Conservation (phyloP, 768 basidiomycete genomes). For the Lactarius deliciosus region DNA sequence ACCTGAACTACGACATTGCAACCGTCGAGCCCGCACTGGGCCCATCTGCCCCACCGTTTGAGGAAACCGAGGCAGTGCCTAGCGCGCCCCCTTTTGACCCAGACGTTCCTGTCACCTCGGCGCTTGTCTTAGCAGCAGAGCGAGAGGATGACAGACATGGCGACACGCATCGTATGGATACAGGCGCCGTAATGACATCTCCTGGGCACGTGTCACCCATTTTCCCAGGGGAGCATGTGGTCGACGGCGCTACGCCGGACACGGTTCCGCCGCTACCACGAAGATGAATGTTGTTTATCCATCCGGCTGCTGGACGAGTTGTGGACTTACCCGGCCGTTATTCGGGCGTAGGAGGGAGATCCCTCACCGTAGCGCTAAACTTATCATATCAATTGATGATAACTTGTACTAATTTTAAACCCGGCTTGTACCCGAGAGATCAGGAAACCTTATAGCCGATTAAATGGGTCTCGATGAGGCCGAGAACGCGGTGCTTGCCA, state of each 20-base stretch:
- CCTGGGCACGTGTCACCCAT: neutral
- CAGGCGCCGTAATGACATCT: neutral
- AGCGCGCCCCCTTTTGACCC: conserved; percentile 22
- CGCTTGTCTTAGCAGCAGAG: conserved; percentile 14
- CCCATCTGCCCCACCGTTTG: conserved; percentile 27
- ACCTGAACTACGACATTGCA: conserved; percentile 9
- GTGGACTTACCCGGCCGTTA: neutral
- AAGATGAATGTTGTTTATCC: neutral
- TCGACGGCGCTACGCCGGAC: neutral
- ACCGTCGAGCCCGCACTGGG: conserved; percentile 18
- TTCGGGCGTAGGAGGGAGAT: no score
- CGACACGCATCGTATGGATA: neutral
- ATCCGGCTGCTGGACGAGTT: neutral
- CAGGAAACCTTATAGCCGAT: neutral
- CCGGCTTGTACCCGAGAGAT: neutral
- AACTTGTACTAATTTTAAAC: conserved; percentile 3
- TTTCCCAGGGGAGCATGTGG: neutral
- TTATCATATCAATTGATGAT: neutral
- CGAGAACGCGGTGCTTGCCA: neutral
- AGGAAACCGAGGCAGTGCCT: conserved; percentile 18
- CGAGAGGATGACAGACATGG: neutral
- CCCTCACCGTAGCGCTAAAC: neutral
- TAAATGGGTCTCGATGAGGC: neutral
- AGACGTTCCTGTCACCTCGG: conserved; percentile 20
- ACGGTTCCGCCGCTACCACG: neutral